phyloP scores from a whole-genome alignment of 2,329 filamentous ascomycete species.

The Teratosphaeria pseudoeucalypti region DNA sequence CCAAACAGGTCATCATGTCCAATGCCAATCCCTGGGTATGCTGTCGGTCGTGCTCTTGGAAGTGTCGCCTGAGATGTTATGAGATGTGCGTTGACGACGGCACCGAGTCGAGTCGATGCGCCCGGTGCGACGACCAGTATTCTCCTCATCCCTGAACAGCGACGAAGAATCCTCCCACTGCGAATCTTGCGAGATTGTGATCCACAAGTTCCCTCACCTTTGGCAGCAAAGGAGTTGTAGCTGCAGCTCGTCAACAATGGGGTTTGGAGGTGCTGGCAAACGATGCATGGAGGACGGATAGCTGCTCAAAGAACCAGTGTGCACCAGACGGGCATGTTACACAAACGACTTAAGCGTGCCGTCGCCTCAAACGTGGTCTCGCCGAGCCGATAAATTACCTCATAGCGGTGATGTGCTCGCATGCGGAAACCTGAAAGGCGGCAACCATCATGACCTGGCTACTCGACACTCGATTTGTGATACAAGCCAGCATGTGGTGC shows the following conservation, averaged over 20 bases:
- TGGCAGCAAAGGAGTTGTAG: background rate
- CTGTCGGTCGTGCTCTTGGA: slow-evolving; percentile 1
- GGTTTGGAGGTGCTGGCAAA: background rate
- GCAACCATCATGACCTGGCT: background rate
- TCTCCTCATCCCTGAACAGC: background rate
- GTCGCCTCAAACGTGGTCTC: background rate
- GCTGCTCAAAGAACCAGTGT: background rate
- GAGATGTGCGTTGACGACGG: slow-evolving; percentile 1
- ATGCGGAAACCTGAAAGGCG: background rate
- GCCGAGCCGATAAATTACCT: background rate
- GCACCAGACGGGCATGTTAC: background rate
- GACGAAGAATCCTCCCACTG: background rate
- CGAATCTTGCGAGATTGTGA: too few species aligned
- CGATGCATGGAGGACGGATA: background rate
- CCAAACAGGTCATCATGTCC: slow-evolving; percentile 1
- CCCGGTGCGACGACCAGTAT: background rate
- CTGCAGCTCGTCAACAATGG: background rate
- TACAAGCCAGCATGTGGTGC: background rate
- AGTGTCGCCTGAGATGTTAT: slow-evolving; percentile 2
- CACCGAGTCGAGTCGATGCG: background rate
- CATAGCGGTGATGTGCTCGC: background rate
- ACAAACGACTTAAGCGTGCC: background rate
- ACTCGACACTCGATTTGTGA: background rate
- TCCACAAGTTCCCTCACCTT: too few species aligned
- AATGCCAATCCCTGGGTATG: slow-evolving; percentile 1